phyloP scores from a whole-genome alignment of 495 filamentous ascomycete genomes.

The Aspergillus ellipticus region DNA sequence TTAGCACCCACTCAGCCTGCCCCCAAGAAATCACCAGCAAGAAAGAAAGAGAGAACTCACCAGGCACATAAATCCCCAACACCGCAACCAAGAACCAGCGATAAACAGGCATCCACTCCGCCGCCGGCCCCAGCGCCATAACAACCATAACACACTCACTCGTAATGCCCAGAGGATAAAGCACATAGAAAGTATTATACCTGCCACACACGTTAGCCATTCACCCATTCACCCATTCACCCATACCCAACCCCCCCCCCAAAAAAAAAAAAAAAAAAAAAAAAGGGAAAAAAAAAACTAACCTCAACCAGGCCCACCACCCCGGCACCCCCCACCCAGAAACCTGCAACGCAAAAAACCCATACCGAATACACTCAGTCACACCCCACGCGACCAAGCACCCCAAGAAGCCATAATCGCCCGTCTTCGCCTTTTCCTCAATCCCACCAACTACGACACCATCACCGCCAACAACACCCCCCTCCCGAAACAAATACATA shows the following conservation, averaged over 20 bases:
- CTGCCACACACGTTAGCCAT: constrained; percentile 23
- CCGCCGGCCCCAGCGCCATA: constrained; percentile 58
- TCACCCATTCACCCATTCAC: no score
- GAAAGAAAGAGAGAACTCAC: constrained; percentile 44
- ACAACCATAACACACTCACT: constrained; percentile 81
- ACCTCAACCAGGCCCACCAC: constrained; percentile 73
- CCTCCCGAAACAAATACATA: constrained; percentile 56
- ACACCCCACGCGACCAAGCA: constrained; percentile 72
- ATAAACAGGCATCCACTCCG: constrained; percentile 43
- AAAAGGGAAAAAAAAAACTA: constrained; percentile 14
- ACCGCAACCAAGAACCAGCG: constrained; percentile 58
- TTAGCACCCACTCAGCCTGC: constrained; percentile 15
- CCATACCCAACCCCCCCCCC: background rate
- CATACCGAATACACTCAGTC: constrained; percentile 86
- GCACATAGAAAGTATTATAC: constrained; percentile 88
- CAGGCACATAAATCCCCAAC: constrained; percentile 73
- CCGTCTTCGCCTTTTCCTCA: constrained; percentile 18
- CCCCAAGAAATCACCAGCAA: background rate
- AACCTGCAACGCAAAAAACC: constrained; percentile 76
- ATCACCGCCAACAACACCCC: constrained; percentile 17
- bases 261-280: background rate
- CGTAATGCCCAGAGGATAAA: constrained; percentile 87
- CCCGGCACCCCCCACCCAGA: constrained; percentile 53
- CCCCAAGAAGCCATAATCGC: constrained; percentile 42
- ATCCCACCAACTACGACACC: constrained; percentile 28